These are phyloP conservation scores for Halophytophthora batemanensis DNA, from an alignment of 352 stramenopile species.

Conservation along the genomic window DNA sequence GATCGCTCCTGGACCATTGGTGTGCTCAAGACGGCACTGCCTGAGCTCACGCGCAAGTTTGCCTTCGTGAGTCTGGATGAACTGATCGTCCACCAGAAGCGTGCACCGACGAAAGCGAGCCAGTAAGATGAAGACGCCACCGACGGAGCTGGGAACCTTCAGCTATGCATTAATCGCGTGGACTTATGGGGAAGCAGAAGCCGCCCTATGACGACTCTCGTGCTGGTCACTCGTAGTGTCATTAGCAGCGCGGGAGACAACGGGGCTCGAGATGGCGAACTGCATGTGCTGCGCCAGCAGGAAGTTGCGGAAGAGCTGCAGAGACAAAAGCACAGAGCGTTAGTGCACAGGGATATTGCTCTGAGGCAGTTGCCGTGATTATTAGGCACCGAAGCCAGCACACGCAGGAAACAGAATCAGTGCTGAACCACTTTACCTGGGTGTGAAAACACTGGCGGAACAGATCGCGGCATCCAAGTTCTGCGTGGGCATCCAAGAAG, in stretches of 20 bases:
- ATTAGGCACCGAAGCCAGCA: not conserved
- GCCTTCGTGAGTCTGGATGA: conserved; percentile 72
- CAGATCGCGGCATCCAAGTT: conserved; percentile 74
- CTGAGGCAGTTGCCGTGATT: too few relatives aligned
- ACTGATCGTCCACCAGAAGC: conserved; percentile 30
- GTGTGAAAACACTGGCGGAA: conserved; percentile 77
- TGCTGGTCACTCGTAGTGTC: conserved; percentile 5
- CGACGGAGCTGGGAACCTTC: not conserved
- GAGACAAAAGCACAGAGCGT: not conserved
- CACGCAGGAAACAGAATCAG: not conserved
- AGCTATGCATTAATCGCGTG: conserved; percentile 1
- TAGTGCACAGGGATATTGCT: too few relatives aligned
- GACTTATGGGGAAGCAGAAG: too few relatives aligned
- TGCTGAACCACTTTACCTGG: conserved; percentile 28
- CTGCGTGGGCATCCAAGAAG: conserved; percentile 58
- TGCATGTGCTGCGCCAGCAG: conserved; percentile 46
- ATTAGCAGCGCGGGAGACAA: conserved; percentile 1
- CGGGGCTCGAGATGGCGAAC: conserved; percentile 23
- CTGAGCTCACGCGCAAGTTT: conserved; percentile 47
- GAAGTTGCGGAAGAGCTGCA: conserved; percentile 57
- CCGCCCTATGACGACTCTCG: conserved; percentile 1
- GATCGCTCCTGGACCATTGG: conserved; percentile 79
- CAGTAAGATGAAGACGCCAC: conserved; percentile 7
- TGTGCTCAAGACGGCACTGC: conserved; percentile 59
- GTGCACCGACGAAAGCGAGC: conserved; percentile 17